Base-by-base conservation (phyloP, 768 basidiomycete genomes). In the Mrakia frigida region DNA sequence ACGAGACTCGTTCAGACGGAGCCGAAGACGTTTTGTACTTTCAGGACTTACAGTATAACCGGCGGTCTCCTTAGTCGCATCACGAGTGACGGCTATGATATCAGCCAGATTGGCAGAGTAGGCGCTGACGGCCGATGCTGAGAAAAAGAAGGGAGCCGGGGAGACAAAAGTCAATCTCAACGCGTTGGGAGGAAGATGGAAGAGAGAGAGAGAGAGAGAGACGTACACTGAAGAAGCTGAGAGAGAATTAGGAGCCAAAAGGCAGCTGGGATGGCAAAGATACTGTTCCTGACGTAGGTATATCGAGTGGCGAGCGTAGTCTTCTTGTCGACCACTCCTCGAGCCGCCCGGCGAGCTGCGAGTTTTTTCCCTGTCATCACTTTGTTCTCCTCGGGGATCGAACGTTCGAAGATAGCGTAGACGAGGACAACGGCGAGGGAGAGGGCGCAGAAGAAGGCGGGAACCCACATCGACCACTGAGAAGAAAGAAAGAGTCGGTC, bases 31-130 rank as follows among this genome's bases (percentile, higher is more conserved):
- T n/a, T n/a, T n/a, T n/a, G n/a, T n/a, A n/a, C n/a, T 28, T 3
- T 13, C 23, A 28, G 31, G 16, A 5, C 81, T 79, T 11, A 79
- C 75, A 63, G 82, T 83, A 77, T 83, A 83, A 5, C 83, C 83
- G 37, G 83, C 83, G 4, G 82, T 82, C 23, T 82, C 78, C 39
- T 75, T 80, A 0, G 81, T 63, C 0, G 60, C 16, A 1, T 28
- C 73, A 6, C 74, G 67, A n/a, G 74, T 75, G 0, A 70, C 50
- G 5, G 41, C 46, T 37, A 75, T 60, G 37, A 77, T 71, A 56
- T 83, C 83, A 18, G 83, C 80, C 9, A 82, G 78, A 75, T 82
- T 82, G 50, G 80, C 79, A 10, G 78, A 80, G 74, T 82, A 82
- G 41, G 80, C 80, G 25, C 61, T 70, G 33, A 82, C 79, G 4